Conservation (phyloP, 495 filamentous ascomycete species). For the Amorphotheca resinae region DNA sequence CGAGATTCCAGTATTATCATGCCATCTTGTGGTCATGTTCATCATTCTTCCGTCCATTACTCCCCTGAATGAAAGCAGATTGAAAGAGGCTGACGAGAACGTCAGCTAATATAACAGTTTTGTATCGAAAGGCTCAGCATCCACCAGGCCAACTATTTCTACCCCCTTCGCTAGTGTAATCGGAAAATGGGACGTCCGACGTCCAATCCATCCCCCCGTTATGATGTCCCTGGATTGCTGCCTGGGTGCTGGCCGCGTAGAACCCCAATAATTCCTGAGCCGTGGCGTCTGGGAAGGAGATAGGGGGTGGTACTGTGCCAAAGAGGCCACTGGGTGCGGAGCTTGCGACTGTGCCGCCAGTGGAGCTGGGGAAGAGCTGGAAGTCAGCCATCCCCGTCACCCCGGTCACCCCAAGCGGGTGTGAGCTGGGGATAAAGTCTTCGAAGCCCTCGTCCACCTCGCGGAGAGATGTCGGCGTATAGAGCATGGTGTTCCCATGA, state of each 20-base stretch:
- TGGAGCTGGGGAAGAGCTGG: slow-evolving; percentile 18
- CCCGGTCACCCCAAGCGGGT: not conserved
- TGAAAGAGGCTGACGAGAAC: too few species aligned
- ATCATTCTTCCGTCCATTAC: too few species aligned
- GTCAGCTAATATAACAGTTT: too few species aligned
- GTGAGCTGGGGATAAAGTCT: slow-evolving; percentile 11
- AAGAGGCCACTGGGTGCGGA: slow-evolving; percentile 16
- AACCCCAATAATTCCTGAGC: slow-evolving; percentile 17
- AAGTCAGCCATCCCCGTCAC: slow-evolving; percentile 11
- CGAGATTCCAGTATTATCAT: too few species aligned
- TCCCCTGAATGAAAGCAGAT: too few species aligned
- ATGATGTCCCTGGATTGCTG: slow-evolving; percentile 8
- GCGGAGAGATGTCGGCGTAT: slow-evolving; percentile 40
- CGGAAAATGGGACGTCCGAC: slow-evolving; percentile 12
- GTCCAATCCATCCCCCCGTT: slow-evolving; percentile 15
- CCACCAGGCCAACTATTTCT: too few species aligned
- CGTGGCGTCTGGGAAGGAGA: slow-evolving; percentile 11
- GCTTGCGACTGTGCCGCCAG: slow-evolving; percentile 8
- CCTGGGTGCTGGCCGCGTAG: slow-evolving; percentile 17
- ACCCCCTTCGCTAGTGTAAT: too few species aligned
- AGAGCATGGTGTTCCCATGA: slow-evolving; percentile 52
- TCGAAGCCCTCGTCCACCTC: slow-evolving; percentile 22
- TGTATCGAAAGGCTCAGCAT: too few species aligned
- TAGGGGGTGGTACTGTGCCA: slow-evolving; percentile 15
- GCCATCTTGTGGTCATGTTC: too few species aligned